Base-by-base conservation (phyloP, 768 basidiomycete genomes). In the Chlorophyllum brunneum region DNA sequence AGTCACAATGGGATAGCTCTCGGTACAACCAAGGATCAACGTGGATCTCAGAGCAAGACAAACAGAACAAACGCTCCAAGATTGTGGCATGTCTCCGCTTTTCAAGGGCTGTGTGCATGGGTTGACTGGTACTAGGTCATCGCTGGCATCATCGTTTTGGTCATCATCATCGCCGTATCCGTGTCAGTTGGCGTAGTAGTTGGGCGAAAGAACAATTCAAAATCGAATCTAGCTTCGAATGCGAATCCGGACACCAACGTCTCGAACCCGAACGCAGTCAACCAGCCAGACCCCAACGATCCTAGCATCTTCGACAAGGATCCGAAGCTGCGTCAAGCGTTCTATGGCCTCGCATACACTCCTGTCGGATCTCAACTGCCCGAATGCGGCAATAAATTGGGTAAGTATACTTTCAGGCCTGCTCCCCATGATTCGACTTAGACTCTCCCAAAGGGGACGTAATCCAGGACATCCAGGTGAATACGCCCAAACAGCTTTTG, bases 261-360 rank as follows among this genome's bases (percentile, higher is more conserved):
- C n/a, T 24, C 40, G 16, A 51, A 41, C 15, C 40, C 48, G 9
- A 42, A 53, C 18, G 54, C 59, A 8, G 64, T 65, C 20, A 45
- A 61, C 15, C 67, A 69, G 42, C 68, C 71, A 4, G 61, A 75
- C 49, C 72, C 72, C 7, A 81, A 75, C 58, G 88, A 95, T 66
- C 91, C 93, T 3, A 91, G 83, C 66, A 76, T 76, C 15, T 97
- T 95, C 67, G 66, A 68, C 16, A 87, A 85, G 69, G 79, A 95
- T 65, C 46, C 79, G 2, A 75, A 76, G 26, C 69, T 95, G 44
- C 76, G 84, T 56, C 81, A 88, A 57, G 76, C 82, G 0, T 90
- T 97, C 70, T 95, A 85, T 64, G 93, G 88, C 4, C 62, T 95
- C 20, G 93, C 93, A 0, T 95, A 95, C 66, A 92, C 91, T 1